phyloP scores from a whole-genome alignment of 805 yeast species.

The Yamadazyma philogaea region DNA sequence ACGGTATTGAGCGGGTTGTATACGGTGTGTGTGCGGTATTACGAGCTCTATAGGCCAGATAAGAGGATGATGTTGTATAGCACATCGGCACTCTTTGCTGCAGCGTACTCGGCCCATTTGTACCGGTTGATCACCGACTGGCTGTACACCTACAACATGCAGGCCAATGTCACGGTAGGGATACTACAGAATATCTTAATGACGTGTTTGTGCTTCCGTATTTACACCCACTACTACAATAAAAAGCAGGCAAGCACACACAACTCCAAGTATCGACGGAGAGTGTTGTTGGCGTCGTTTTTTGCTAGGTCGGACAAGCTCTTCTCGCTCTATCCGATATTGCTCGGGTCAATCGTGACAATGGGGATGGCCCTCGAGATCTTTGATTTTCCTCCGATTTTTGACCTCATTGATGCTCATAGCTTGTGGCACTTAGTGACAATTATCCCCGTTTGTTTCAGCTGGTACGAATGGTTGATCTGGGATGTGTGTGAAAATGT shows the following conservation, averaged over 20 bases:
- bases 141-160: slow-evolving; percentile 94
- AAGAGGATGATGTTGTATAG: slow-evolving; percentile 21
- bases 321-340: slow-evolving; percentile 38
- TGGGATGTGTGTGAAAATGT: slow-evolving; percentile 41
- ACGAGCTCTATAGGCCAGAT: slow-evolving; percentile 49
- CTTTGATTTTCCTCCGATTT: slow-evolving; percentile 76
- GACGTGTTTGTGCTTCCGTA: slow-evolving; percentile 26
- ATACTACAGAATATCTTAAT: slow-evolving; percentile 59
- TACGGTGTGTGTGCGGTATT: slow-evolving; percentile 58
- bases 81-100: slow-evolving; percentile 41
- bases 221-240: slow-evolving; percentile 31
- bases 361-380: slow-evolving; percentile 86
- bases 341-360: slow-evolving; percentile 43
- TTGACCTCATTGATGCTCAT: slow-evolving; percentile 80
- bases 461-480: slow-evolving; percentile 46
- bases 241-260: slow-evolving; percentile 11
- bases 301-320: slow-evolving; percentile 35
- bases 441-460: slow-evolving; percentile 42
- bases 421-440: slow-evolving; percentile 93
- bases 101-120: slow-evolving; percentile 63
- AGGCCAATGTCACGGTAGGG: slow-evolving; percentile 79
- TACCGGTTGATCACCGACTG: slow-evolving; percentile 65
- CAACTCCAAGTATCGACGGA: slow-evolving; percentile 29
- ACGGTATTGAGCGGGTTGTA: slow-evolving; percentile 81
- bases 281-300: slow-evolving; percentile 28